These are phyloP conservation scores for Mycena vitilis DNA, from an alignment of 768 basidiomycete genomes.

Conservation along the genomic window DNA sequence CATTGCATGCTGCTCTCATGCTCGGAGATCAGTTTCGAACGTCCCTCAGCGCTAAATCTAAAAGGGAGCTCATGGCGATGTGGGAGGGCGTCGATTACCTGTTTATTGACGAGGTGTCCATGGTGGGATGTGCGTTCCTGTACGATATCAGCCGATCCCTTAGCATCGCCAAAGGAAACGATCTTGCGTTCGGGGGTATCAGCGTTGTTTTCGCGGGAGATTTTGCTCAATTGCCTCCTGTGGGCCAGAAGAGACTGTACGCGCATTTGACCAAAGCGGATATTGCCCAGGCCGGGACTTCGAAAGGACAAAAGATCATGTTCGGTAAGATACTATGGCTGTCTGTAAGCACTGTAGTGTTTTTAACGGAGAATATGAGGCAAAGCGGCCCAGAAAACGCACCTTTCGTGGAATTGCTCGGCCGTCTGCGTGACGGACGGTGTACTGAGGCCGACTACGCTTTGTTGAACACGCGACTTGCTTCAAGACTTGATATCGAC, in stretches of 20 bases:
- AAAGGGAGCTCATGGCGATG: constrained; percentile 40
- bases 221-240: constrained; percentile 56
- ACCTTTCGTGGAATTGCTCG: constrained; percentile 3
- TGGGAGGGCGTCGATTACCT: constrained; percentile 56
- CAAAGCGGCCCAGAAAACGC: constrained; percentile 16
- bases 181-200: constrained; percentile 50
- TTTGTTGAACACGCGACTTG: constrained; percentile 26
- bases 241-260: constrained; percentile 37
- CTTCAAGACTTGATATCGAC: neutral
- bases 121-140: constrained; percentile 50
- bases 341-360: constrained; percentile 23
- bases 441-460: constrained; percentile 35
- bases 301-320: neutral
- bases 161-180: constrained; percentile 44
- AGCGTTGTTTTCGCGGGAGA: constrained; percentile 58
- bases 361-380: constrained; percentile 18
- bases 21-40: constrained; percentile 15
- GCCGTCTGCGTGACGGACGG: constrained; percentile 16
- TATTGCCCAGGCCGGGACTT: neutral
- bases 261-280: neutral
- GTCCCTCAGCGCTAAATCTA: constrained; percentile 25
- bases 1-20: constrained; percentile 50
- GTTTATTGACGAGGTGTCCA: constrained; percentile 54
- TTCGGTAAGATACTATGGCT: constrained; percentile 31
- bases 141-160: constrained; percentile 48